Base-by-base conservation (phyloP, 768 basidiomycete species). In the Tulasnella sp. region DNA sequence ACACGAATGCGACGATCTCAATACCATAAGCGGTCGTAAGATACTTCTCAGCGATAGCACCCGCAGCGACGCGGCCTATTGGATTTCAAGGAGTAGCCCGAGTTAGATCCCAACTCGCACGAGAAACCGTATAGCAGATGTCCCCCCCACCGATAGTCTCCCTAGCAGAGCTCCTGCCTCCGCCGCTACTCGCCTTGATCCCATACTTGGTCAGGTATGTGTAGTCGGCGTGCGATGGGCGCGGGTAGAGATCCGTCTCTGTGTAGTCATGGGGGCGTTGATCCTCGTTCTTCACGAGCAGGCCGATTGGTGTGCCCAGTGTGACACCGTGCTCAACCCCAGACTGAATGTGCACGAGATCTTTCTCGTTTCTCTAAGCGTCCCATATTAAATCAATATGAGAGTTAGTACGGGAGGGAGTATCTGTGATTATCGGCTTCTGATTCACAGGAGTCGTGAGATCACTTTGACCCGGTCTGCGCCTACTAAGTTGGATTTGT, bases 131-230 rank as follows among this genome's bases (percentile, higher is more conserved):
- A 15, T 42, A 45, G 23, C 53, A 42, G 8, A 51, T 54, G 50
- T 11, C 56, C 0, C 64, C 15, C 71, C 52, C 65, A 85, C 95
- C 95, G 67, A 98, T 92, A 26, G 96, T 98, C 74, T 99, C 96
- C 26, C 96, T 83, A 44, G 96, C 96, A 68, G 87, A 90, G 67
- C 88, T 90, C 19, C 96, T 78, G 4, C 96, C 96, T 49, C 96
- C 96, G 38, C 96, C 96, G 61, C 87, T 90, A 77, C 89, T 92
- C 0, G 96, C 96, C 76, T 98, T 98, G 71, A 98, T 73, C 29
- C 93, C 93, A 69, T 98, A 99, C 67, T 99, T 99, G 66, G 91
- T 84, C 60, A 98, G 82, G 72, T 99, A 99, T 15, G 96, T 99
- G 71, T 86, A 96, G 71, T 99, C 96, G 11, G 96, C 96, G 68